A percentile compares a stretch with the other conserved stretches of the same genome.
Evolutionary conservation across 2,329 filamentous ascomycete species (phyloP).

Genomic region (Cladosporium austrohemisphaericum): DNA sequence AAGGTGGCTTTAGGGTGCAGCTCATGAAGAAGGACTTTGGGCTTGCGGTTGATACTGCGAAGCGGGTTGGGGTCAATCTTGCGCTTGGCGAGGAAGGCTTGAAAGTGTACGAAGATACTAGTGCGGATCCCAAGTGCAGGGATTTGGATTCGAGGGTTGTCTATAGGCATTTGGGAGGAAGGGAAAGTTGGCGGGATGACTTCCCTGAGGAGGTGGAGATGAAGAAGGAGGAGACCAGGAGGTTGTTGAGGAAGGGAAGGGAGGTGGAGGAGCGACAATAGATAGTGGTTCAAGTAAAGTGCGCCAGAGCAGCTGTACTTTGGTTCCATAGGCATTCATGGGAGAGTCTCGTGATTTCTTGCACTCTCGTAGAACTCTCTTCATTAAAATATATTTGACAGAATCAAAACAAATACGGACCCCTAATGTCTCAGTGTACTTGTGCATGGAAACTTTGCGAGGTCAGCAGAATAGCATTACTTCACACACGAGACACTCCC

Average conservation of each 20-base stretch:
- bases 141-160: constrained; percentile 57
- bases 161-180: constrained; percentile 53
- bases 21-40: constrained; percentile 59
- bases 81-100: constrained; percentile 50
- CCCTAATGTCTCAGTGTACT: too few relatives aligned
- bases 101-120: constrained; percentile 50
- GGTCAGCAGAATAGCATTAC: too few relatives aligned
- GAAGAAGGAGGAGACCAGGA: constrained; percentile 29
- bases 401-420: too few relatives aligned
- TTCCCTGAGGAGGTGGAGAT: constrained; percentile 27
- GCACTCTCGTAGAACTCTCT: too few relatives aligned
- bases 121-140: constrained; percentile 49
- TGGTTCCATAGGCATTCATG: too few relatives aligned
- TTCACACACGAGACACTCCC: too few relatives aligned
- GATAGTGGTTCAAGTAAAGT: too few relatives aligned
- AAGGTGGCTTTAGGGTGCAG: constrained; percentile 56
- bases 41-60: constrained; percentile 54
- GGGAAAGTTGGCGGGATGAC: constrained; percentile 46
- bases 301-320: too few relatives aligned
- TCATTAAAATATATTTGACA: too few relatives aligned
- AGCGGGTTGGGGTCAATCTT: constrained; percentile 48
- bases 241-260: constrained; percentile 22
- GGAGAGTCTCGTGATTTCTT: too few relatives aligned
- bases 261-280: constrained; percentile 18
- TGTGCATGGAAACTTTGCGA: too few relatives aligned